Evolutionary conservation across 2,329 filamentous ascomycete genomes (phyloP).

Genomic region (Reticulascus tulasneorum): DNA sequence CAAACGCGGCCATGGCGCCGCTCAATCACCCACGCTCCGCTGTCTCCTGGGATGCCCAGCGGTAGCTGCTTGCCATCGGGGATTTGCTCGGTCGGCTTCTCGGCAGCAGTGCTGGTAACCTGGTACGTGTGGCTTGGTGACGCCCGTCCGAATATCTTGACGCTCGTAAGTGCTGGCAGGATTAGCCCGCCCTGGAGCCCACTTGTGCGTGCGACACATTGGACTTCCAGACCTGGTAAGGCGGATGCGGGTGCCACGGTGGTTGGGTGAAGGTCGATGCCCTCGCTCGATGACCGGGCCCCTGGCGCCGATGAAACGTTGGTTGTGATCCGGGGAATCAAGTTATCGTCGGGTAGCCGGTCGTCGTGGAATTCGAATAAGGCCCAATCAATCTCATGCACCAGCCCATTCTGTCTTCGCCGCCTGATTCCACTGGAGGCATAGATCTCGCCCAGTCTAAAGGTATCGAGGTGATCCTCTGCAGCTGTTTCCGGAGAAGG

Average conservation of each 20-base stretch:
- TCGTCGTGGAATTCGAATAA: slow-evolving; percentile 74
- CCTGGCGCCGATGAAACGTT: slow-evolving; percentile 6
- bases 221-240: slow-evolving; percentile 73
- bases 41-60: slow-evolving; percentile 77
- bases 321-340: slow-evolving; percentile 46
- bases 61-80: slow-evolving; percentile 24
- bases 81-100: slow-evolving; percentile 5
- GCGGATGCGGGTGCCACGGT: slow-evolving; percentile 55
- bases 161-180: slow-evolving; percentile 70
- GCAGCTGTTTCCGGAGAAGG: slow-evolving; percentile 67
- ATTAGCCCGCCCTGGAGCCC: slow-evolving; percentile 79
- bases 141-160: slow-evolving; percentile 81
- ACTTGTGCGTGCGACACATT: slow-evolving; percentile 84
- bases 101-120: slow-evolving; percentile 36
- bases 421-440: slow-evolving; percentile 87
- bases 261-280: slow-evolving; percentile 45
- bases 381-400: slow-evolving; percentile 95
- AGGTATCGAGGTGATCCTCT: slow-evolving; percentile 78
- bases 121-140: slow-evolving; percentile 73
- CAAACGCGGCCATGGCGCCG: slow-evolving; percentile 74
- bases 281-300: slow-evolving; percentile 17
- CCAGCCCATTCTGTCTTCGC: slow-evolving; percentile 63
- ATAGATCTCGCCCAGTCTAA: slow-evolving; percentile 76
- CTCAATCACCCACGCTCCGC: slow-evolving; percentile 88
- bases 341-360: slow-evolving; percentile 68